phyloP scores from a whole-genome alignment of 495 filamentous ascomycete genomes.

The Neurospora sp. region DNA sequence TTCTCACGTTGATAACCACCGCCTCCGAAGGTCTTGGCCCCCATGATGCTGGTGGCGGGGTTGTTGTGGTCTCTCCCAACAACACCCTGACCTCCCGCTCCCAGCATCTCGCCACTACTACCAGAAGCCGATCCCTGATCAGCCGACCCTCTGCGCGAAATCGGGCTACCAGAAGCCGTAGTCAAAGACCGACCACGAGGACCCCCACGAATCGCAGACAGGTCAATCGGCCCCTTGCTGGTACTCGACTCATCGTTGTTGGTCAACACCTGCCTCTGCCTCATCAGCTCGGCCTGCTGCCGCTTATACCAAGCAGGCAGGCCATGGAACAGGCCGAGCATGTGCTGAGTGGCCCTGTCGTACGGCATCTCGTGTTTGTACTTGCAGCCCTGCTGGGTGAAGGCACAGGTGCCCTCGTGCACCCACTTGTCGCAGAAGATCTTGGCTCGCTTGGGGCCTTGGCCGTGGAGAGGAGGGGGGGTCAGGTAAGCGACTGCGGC shows the following conservation, averaged over 20 bases:
- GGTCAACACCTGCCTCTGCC: not conserved
- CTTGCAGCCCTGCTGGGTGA: constrained; percentile 71
- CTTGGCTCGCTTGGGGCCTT: constrained; percentile 41
- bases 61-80: not conserved
- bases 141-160: not conserved
- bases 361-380: constrained; percentile 83
- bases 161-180: not conserved
- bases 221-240: not conserved
- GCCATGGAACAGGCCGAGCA: constrained; percentile 51
- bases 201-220: not conserved
- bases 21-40: not conserved
- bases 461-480: not conserved
- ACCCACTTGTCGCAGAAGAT: constrained; percentile 84
- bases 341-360: constrained; percentile 46
- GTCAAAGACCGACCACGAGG: not conserved
- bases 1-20: not conserved
- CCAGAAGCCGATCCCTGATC: not conserved
- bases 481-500: constrained; percentile 2
- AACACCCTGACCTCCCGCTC: not conserved
- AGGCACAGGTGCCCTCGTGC: constrained; percentile 72
- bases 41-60: not conserved
- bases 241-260: not conserved
- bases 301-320: constrained; percentile 44
- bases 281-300: constrained; percentile 32
- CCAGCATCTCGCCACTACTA: not conserved